Evolutionary conservation across 2,329 filamentous ascomycete species (phyloP).

Genomic region (Fusarium ambrosium): DNA sequence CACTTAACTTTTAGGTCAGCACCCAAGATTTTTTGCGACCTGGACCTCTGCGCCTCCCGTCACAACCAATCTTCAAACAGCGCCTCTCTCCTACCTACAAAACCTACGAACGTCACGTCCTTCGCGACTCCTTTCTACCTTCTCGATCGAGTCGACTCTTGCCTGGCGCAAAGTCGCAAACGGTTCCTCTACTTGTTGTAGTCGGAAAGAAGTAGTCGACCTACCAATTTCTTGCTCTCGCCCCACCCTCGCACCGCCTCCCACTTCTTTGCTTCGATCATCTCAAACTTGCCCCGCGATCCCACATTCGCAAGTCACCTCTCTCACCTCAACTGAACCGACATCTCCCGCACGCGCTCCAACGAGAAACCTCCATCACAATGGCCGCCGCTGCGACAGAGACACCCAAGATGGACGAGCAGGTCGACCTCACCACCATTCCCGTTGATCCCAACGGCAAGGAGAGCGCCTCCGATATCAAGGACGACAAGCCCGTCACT

Average conservation of each 20-base stretch:
- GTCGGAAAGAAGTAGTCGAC: conserved; percentile 48
- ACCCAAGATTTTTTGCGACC: conserved; percentile 44
- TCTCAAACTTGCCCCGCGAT: conserved; percentile 49
- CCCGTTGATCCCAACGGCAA: conserved; percentile 75
- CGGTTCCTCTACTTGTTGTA: conserved; percentile 7
- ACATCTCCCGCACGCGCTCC: conserved; percentile 11
- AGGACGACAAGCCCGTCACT: conserved; percentile 78
- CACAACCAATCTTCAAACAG: conserved; percentile 36
- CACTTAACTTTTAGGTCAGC: conserved; percentile 41
- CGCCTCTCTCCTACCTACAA: conserved; percentile 29
- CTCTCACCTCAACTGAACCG: conserved; percentile 16
- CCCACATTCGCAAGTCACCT: conserved; percentile 31
- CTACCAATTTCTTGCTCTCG: conserved; percentile 38
- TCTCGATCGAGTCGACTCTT: conserved; percentile 45
- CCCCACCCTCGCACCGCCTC: conserved; percentile 39
- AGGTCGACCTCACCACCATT: conserved; percentile 77
- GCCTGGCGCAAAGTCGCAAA: conserved; percentile 57
- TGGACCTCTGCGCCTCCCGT: conserved; percentile 37
- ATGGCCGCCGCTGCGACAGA: conserved; percentile 56
- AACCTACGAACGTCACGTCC: conserved; percentile 29
- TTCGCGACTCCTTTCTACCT: conserved; percentile 29
- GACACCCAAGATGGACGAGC: conserved; percentile 59
- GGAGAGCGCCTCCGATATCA: conserved; percentile 63
- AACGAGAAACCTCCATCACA: conserved; percentile 36
- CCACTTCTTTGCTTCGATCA: conserved; percentile 40